Percentiles rank a stretch among this genome's conserved stretches.
Evolutionary conservation across 306 rosid genomes (phyloP).

Genomic region (Cyamopsis tetragonoloba): DNA sequence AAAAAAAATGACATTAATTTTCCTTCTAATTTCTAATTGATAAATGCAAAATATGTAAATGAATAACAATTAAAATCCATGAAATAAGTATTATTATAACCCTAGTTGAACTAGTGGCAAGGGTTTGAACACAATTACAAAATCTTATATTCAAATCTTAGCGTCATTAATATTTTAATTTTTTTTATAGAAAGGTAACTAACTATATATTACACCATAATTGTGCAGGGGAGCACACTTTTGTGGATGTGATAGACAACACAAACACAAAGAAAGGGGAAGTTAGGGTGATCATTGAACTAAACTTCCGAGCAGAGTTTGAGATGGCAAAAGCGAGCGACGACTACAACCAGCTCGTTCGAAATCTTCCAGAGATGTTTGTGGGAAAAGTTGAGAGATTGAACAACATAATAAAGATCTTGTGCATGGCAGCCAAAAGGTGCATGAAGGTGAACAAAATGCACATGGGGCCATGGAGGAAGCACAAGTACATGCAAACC

Average conservation of each 20-base stretch:
- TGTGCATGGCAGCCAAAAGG: constrained; percentile 68
- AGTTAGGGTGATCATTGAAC: constrained; percentile 65
- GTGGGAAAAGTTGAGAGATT: constrained; percentile 79
- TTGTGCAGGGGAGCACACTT: constrained; percentile 62
- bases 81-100: too few relatives aligned
- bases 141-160: too few relatives aligned
- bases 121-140: too few relatives aligned
- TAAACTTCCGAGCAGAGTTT: constrained; percentile 68
- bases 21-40: too few relatives aligned
- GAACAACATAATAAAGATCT: constrained; percentile 41
- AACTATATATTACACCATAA: background rate
- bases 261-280: constrained; percentile 46
- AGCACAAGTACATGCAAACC: constrained; percentile 63
- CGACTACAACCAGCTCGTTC: constrained; percentile 53
- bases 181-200: too few relatives aligned
- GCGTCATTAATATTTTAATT: too few relatives aligned
- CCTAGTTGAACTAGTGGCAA: too few relatives aligned
- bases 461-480: constrained; percentile 92
- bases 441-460: constrained; percentile 73
- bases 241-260: constrained; percentile 58
- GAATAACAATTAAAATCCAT: too few relatives aligned
- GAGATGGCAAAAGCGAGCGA: constrained; percentile 65
- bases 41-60: too few relatives aligned
- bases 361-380: constrained; percentile 63
- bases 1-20: too few relatives aligned